Conservation (phyloP, 768 basidiomycete genomes). For the Lentinula sp. region DNA sequence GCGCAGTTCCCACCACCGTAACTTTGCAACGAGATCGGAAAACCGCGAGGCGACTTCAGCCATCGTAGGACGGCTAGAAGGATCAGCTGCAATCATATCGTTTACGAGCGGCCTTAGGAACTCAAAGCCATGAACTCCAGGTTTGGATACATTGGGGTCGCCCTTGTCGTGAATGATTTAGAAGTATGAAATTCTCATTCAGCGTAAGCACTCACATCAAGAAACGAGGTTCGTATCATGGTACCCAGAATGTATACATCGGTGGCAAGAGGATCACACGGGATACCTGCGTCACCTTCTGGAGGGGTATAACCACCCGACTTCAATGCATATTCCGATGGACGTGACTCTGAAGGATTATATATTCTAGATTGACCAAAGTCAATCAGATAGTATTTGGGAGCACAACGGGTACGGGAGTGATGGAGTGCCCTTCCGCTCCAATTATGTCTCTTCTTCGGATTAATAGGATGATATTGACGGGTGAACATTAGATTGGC, state of each 20-base stretch:
- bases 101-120: no score
- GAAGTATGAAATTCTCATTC: no score
- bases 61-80: no score
- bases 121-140: background rate
- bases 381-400: conserved; percentile 32
- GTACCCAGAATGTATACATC: conserved; percentile 42
- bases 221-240: conserved; percentile 15
- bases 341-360: conserved; percentile 18
- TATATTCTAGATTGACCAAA: conserved; percentile 28
- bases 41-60: no score
- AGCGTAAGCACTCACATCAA: conserved; percentile 2
- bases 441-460: background rate
- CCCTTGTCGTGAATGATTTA: background rate
- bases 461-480: background rate
- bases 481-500: background rate
- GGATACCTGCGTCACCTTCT: conserved; percentile 20
- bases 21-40: no score
- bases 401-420: conserved; percentile 20
- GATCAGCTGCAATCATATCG: no score
- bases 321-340: conserved; percentile 23
- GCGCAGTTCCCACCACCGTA: no score
- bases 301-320: conserved; percentile 37
- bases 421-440: conserved; percentile 11
- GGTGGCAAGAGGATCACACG: conserved; percentile 32
- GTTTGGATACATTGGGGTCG: background rate